phyloP scores from a whole-genome alignment of 768 basidiomycete genomes.

The Lactarius hatsudake region DNA sequence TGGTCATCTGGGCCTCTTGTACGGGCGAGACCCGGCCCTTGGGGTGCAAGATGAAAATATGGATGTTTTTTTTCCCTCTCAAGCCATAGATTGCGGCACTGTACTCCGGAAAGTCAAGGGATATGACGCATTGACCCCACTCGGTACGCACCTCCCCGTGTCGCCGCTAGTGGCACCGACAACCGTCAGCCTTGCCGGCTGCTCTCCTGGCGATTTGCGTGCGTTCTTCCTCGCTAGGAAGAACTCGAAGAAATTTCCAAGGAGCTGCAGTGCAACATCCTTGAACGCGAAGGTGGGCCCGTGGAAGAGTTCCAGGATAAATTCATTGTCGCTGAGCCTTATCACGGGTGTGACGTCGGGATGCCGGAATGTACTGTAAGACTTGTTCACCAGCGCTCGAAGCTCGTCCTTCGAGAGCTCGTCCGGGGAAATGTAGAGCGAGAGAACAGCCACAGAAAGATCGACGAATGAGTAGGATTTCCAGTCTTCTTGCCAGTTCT shows the following conservation, averaged over 20 bases:
- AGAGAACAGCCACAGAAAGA: conserved; percentile 80
- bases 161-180: conserved; percentile 98
- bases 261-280: conserved; percentile 93
- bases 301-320: conserved; percentile 90
- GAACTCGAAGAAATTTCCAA: conserved; percentile 96
- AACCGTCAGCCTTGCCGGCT: conserved; percentile 78
- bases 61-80: conserved; percentile 88
- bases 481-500: conserved; percentile 82
- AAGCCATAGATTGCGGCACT: conserved; percentile 99
- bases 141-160: conserved; percentile 74
- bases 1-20: conserved; percentile 99
- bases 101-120: conserved; percentile 8
- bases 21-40: conserved; percentile 96
- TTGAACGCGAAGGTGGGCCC: conserved; percentile 99
- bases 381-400: conserved; percentile 66
- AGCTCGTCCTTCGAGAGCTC: conserved; percentile 81
- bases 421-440: conserved; percentile 78
- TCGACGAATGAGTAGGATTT: conserved; percentile 71
- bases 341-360: conserved; percentile 79
- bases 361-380: conserved; percentile 84
- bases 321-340: conserved; percentile 62
- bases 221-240: conserved; percentile 81
- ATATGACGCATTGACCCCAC: neutral
- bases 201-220: conserved; percentile 50
- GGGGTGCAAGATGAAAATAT: conserved; percentile 98